A percentile compares a stretch with the other conserved stretches of the same genome.
Conservation (phyloP, 225 moss, liverwort and hornwort genomes). For the Straminergon stramineum region DNA sequence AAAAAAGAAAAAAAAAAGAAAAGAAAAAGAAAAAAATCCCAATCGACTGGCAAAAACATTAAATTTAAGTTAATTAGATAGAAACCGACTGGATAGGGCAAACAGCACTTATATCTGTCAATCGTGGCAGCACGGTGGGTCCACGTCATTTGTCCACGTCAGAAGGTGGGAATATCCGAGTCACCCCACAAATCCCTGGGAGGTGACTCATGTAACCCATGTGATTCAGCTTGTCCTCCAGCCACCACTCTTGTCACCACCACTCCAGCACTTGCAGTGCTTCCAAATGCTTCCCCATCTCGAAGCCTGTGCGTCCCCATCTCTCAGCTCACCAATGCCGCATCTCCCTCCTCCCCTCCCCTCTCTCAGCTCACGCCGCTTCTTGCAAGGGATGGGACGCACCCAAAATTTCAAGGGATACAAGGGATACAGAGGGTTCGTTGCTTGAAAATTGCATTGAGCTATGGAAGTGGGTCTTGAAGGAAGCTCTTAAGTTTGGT, state of each 20-base stretch:
- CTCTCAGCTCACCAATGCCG: background rate
- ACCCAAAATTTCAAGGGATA: background rate
- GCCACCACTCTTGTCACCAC: background rate
- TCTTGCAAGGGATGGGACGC: background rate
- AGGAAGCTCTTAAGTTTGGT: background rate
- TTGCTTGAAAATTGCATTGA: no score
- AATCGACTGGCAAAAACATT: no score
- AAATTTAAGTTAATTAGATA: background rate
- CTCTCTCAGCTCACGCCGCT: background rate
- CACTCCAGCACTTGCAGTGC: background rate
- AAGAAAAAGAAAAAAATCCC: no score
- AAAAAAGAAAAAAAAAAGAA: no score
- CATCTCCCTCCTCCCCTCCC: background rate
- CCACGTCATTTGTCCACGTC: constrained; percentile 15
- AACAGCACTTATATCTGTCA: background rate
- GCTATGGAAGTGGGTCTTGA: background rate
- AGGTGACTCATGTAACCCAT: background rate
- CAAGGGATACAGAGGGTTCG: background rate
- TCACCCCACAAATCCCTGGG: background rate
- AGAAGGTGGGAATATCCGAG: background rate
- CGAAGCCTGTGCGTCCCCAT: background rate
- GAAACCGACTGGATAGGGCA: background rate
- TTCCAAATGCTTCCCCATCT: background rate
- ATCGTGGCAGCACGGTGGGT: background rate
- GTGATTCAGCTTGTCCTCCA: background rate